Evolutionary conservation across 495 filamentous ascomycete species (phyloP).

Genomic region (Neurospora sp.): DNA sequence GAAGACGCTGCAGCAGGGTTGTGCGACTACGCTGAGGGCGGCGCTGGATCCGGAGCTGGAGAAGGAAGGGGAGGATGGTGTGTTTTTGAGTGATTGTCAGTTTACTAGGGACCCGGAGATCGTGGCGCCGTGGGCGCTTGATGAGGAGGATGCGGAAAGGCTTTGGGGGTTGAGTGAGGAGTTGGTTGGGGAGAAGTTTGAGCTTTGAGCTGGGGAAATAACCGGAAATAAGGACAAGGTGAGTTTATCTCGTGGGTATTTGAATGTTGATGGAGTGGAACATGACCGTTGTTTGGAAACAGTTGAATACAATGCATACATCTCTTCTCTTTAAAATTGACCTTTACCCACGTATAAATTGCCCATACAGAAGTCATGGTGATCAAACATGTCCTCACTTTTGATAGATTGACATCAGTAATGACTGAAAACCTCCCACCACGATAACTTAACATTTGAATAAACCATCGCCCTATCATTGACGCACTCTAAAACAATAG

Average conservation of each 20-base stretch:
- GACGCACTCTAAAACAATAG: background rate
- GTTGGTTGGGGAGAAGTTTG: conserved; percentile 33
- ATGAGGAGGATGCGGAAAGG: conserved; percentile 29
- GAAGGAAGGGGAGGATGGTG: conserved; percentile 21
- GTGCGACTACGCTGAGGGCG: conserved; percentile 30
- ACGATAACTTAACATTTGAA: background rate
- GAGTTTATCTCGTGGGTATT: background rate
- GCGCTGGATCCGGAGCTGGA: conserved; percentile 29
- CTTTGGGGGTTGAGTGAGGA: conserved; percentile 37
- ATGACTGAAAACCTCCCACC: background rate
- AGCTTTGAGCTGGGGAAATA: background rate
- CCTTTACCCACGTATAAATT: background rate
- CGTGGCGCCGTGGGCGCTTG: conserved; percentile 32
- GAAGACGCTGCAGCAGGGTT: conserved; percentile 34
- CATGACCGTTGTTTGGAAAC: background rate
- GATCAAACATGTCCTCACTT: background rate
- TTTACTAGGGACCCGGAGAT: conserved; percentile 17
- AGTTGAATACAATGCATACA: background rate
- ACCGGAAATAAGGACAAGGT: background rate
- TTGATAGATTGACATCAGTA: background rate
- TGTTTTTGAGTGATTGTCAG: conserved; percentile 32
- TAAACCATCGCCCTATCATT: background rate
- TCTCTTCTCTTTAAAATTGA: background rate
- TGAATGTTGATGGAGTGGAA: background rate
- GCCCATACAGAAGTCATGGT: background rate